A percentile compares a stretch with the other conserved stretches of the same genome.
These are phyloP conservation scores for Pseudogymnoascus sp. DNA, from an alignment of 2,329 filamentous ascomycete species.

Conservation along the genomic window DNA sequence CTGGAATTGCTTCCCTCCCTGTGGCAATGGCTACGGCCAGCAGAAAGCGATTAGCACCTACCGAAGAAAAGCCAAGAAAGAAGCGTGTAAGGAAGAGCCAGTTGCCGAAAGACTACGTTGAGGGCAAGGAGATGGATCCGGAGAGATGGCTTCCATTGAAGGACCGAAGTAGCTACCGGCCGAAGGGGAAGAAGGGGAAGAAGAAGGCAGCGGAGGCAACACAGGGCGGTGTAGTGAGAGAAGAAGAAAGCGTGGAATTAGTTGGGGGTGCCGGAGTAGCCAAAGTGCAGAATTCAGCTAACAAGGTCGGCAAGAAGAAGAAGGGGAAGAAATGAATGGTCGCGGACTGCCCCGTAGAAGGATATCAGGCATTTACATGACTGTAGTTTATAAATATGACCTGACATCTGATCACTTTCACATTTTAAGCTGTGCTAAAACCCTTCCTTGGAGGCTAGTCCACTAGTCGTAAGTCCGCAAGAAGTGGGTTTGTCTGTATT, in stretches of 20 bases:
- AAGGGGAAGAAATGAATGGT: conserved; percentile 42
- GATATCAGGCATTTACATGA: not conserved
- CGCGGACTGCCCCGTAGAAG: not conserved
- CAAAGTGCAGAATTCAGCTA: conserved; percentile 52
- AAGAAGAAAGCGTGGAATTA: conserved; percentile 59
- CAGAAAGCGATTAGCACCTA: conserved; percentile 41
- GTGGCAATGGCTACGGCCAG: conserved; percentile 29
- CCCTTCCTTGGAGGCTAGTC: not conserved
- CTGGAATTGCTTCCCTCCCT: conserved; percentile 50
- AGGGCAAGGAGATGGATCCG: conserved; percentile 72
- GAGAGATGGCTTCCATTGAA: conserved; percentile 90
- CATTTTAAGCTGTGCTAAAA: not conserved
- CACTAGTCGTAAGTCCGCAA: not conserved
- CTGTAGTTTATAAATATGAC: not conserved
- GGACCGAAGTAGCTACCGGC: conserved; percentile 79
- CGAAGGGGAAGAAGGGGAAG: conserved; percentile 88
- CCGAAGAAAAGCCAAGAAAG: conserved; percentile 38
- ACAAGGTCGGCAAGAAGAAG: conserved; percentile 29
- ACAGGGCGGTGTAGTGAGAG: conserved; percentile 74
- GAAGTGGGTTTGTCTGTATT: conserved; percentile 5
- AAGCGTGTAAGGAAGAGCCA: conserved; percentile 51
- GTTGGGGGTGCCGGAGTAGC: conserved; percentile 55
- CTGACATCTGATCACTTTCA: not conserved
- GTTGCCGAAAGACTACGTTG: conserved; percentile 66
- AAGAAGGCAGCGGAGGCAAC: conserved; percentile 70